Percentiles rank a stretch among this genome's conserved stretches.
phyloP scores from a whole-genome alignment of 2,329 filamentous ascomycete species.

The Lasiodiplodia citricola region DNA sequence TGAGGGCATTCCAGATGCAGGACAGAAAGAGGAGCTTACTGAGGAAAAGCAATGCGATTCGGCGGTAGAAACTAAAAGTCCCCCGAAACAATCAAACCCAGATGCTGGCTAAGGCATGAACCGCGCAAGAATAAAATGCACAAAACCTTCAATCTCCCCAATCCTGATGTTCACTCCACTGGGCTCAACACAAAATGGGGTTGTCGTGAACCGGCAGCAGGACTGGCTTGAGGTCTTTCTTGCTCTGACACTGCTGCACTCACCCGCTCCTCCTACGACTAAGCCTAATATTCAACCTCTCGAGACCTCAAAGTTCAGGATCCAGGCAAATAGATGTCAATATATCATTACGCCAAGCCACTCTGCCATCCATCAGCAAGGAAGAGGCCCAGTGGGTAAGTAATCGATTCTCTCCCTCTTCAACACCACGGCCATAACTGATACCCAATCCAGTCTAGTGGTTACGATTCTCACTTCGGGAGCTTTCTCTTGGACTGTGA shows the following conservation, averaged over 20 bases:
- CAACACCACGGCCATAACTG: background rate
- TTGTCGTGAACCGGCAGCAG: no score
- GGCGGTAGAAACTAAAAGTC: background rate
- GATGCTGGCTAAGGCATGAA: background rate
- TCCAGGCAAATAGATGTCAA: background rate
- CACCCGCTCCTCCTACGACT: no score
- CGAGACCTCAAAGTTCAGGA: background rate
- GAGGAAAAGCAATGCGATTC: background rate
- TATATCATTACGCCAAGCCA: background rate
- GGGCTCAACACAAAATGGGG: no score
- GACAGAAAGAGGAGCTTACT: background rate
- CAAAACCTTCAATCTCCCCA: no score
- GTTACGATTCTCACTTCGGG: conserved; percentile 23
- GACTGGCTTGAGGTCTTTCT: no score
- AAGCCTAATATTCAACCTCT: no score
- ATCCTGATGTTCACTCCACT: no score
- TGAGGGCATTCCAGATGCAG: background rate
- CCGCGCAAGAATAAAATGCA: no score
- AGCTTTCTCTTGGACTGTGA: background rate
- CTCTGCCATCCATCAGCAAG: background rate
- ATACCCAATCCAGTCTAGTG: conserved; percentile 16
- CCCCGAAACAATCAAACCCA: background rate
- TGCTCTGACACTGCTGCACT: no score
- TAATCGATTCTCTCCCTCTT: background rate
- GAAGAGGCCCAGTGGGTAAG: conserved; percentile 16